A percentile compares a stretch with the other conserved stretches of the same genome.
Conservation (phyloP, 2,329 filamentous ascomycete genomes). For the Microdochium bolleyi region DNA sequence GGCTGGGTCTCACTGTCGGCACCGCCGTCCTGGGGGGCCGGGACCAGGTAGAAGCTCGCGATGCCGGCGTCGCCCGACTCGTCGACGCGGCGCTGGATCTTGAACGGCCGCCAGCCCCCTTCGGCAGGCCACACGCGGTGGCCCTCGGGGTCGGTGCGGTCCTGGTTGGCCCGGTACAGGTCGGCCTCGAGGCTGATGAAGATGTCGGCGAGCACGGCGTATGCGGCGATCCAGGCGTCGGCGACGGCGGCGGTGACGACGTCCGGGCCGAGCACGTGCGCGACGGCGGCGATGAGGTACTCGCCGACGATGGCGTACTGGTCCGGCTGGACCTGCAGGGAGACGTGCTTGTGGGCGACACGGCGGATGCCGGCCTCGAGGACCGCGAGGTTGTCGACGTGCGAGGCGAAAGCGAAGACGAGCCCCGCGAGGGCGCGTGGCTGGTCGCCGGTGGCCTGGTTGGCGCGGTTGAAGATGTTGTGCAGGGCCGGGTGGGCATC, state of each 20-base stretch:
- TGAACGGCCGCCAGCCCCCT: slow-evolving; percentile 41
- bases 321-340: slow-evolving; percentile 58
- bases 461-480: slow-evolving; percentile 63
- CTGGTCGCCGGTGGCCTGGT: slow-evolving; percentile 62
- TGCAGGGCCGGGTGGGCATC: slow-evolving; percentile 54
- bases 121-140: slow-evolving; percentile 3
- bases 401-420: slow-evolving; percentile 63
- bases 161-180: slow-evolving; percentile 43
- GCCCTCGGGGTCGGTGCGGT: slow-evolving; percentile 3
- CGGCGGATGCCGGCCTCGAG: slow-evolving; percentile 52
- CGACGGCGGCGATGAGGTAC: slow-evolving; percentile 61
- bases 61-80: slow-evolving; percentile 47
- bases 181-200: slow-evolving; percentile 58
- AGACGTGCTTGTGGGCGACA: slow-evolving; percentile 71
- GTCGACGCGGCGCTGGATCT: slow-evolving; percentile 49
- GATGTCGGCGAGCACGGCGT: slow-evolving; percentile 61
- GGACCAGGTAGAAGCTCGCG: slow-evolving; percentile 63
- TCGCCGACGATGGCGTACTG: slow-evolving; percentile 66
- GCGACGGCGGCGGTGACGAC: slow-evolving; percentile 59
- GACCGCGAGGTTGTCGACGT: slow-evolving; percentile 62
- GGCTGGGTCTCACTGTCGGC: background rate
- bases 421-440: slow-evolving; percentile 60
- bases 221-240: slow-evolving; percentile 66
- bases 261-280: slow-evolving; percentile 51
- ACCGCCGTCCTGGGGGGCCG: slow-evolving; percentile 36